Evolutionary conservation across 1,284 basidiomycete genomes (phyloP), one percentile per base, ranked within the genome.

Genomic region (Rhodotorula glutinis): DNA sequence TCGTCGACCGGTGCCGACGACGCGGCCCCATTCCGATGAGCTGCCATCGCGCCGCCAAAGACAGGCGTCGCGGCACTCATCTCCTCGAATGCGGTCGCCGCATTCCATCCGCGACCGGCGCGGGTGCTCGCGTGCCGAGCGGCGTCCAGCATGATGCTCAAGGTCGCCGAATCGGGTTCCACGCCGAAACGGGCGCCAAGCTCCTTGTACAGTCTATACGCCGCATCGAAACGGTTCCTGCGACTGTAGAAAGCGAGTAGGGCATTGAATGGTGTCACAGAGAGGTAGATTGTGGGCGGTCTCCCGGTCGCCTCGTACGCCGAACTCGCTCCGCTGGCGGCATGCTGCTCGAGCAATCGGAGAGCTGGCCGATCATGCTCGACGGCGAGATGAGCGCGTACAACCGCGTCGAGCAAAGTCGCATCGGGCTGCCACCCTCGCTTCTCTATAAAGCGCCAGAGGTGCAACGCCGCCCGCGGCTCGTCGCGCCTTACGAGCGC

Each of bases 191-290:
- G 73, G 0, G 76, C 65, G 2, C 79, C 78, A 78, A 88, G 82
- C 23, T 83, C 75, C 27, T 85, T 84, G 85, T 86, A 90, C 11
- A 90, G 72, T 52, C 79, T 79, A 75, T 87, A 87, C 3, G 86
- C 82, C 7, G 86, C 82, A 21, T 80, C 79, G 23, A 80, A 79
- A 29, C 81, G 81, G 49, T 52, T 59, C 25, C 25, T 25, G n/a
- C 17, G 53, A 33, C 80, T 80, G n/a, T 85, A 78, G 5, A 81
- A 75, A 11, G 80, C 77, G 79, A 90, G 82, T 72, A 87, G 83
- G 25, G 80, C 77, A 72, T 87, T 87, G 57, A 77, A 38, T 19
- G 75, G 63, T 40, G 74, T 71, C 53, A 77, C 14, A 49, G 25
- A n/a, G 62, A 63, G 30, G 23, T 27, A 62, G 29, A 25, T 5